Evolutionary conservation across 2,329 filamentous ascomycete species (phyloP), one percentile per base, ranked within the genome.

Genomic region (Penicillium sp.): DNA sequence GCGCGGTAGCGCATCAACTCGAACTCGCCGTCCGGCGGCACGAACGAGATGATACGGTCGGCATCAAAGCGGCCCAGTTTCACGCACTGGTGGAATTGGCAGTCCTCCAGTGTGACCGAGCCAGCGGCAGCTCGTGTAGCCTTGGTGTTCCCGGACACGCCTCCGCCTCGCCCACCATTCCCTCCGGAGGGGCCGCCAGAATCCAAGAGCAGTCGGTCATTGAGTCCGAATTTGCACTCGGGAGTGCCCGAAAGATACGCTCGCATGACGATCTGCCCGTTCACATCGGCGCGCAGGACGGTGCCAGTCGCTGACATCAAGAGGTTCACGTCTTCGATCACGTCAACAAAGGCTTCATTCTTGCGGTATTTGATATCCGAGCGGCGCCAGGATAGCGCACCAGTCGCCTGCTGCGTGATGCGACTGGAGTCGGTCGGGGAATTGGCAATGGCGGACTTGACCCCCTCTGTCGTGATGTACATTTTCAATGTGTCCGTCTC

Each of bases 381-480:
- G 73, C 96, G 91, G 69, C 96, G 87, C 95, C 96, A 99, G 49
- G 95, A 98, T 43, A 97, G 84, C 5, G 95, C 95, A 41, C 96
- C 95, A 0, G 95, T 99, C 13, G 95, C 96, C 81, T 99, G 95
- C 93, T 98, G 97, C 27, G 95, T 99, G 77, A 99, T 99, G 76
- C 94, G 95, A 67, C 92, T 94, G 52, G 94, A 97, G 76, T 99
- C 94, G 74, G 96, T 91, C 46, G 71, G 74, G 74, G 77, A 79
- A 88, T 89, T 66, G 85, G 88, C 66, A 58, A 81, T 79, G 36
- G 77, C 92, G 35, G 92, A 96, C 78, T 97, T 97, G 79, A 99
- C 94, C 59, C 95, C 95, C 80, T 99, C 95, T 37, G 95, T 99
- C 44, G 96, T 99, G 73, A 99, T 99, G 83, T 99, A 99, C 94